Evolutionary conservation across 2,329 filamentous ascomycete genomes (phyloP).

Genomic region (Alternaria sp.): DNA sequence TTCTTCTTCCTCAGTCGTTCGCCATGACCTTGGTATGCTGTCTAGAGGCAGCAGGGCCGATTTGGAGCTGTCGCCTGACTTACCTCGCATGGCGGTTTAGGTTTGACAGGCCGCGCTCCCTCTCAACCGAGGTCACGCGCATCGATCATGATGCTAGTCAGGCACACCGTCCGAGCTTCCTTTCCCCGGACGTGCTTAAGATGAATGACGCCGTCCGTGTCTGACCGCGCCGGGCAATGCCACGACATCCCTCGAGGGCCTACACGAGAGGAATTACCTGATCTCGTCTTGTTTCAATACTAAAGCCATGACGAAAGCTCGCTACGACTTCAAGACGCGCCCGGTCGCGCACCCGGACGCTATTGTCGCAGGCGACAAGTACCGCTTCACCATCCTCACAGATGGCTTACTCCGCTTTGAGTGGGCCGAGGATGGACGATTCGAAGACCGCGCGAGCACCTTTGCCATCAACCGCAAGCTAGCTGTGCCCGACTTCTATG

Average conservation of each 20-base stretch:
- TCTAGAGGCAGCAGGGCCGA: constrained; percentile 22
- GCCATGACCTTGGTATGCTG: constrained; percentile 8
- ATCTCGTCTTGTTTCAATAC: constrained; percentile 10
- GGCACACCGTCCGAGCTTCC: constrained; percentile 24
- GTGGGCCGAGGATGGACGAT: constrained; percentile 65
- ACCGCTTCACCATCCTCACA: constrained; percentile 66
- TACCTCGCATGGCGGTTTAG: constrained; percentile 10
- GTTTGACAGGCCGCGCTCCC: neutral
- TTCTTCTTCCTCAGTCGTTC: constrained; percentile 16
- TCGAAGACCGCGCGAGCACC: constrained; percentile 68
- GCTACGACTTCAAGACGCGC: constrained; percentile 53
- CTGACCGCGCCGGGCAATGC: constrained; percentile 23
- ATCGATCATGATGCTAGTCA: constrained; percentile 19
- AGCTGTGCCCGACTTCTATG: constrained; percentile 56
- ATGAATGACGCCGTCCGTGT: constrained; percentile 24
- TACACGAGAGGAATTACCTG: constrained; percentile 13
- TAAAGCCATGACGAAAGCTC: constrained; percentile 40
- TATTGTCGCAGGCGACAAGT: constrained; percentile 57
- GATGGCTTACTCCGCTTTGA: constrained; percentile 66
- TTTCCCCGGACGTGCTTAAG: constrained; percentile 32
- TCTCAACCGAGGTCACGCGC: constrained; percentile 36
- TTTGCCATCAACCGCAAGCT: constrained; percentile 65
- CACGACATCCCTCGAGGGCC: constrained; percentile 13
- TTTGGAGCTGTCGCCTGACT: constrained; percentile 27
- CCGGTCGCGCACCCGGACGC: constrained; percentile 56